Evolutionary conservation across 2,329 filamentous ascomycete species (phyloP).

Genomic region (Ophiognomonia clavigignenti-juglandacearum): DNA sequence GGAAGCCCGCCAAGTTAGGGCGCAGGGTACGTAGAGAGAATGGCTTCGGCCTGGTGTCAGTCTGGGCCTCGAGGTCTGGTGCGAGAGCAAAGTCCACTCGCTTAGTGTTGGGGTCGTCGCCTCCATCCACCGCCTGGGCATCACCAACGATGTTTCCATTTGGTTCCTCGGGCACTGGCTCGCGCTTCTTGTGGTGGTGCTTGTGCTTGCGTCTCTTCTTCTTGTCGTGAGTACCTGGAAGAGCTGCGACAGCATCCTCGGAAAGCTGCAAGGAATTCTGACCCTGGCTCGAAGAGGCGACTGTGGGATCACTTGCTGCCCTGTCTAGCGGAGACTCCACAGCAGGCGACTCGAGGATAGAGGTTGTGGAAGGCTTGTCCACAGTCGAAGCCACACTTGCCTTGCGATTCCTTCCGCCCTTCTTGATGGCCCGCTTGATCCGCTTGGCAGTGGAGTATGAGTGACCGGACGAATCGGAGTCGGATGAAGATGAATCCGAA

Average conservation of each 20-base stretch:
- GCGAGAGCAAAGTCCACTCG: slow-evolving; percentile 40
- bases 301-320: slow-evolving; percentile 15
- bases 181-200: slow-evolving; percentile 25
- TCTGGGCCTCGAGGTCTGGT: slow-evolving; percentile 26
- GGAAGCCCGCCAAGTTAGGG: slow-evolving; percentile 46
- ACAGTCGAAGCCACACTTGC: slow-evolving; percentile 51
- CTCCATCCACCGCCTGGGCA: slow-evolving; percentile 4
- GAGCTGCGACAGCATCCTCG: slow-evolving; percentile 12
- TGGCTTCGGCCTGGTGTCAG: slow-evolving; percentile 20
- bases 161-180: slow-evolving; percentile 18
- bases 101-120: slow-evolving; percentile 22
- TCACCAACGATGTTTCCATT: not conserved
- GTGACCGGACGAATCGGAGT: slow-evolving; percentile 50
- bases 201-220: slow-evolving; percentile 11
- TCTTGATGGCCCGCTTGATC: slow-evolving; percentile 57
- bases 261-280: slow-evolving; percentile 5
- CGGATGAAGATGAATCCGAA: slow-evolving; percentile 41
- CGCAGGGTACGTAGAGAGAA: slow-evolving; percentile 40
- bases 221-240: slow-evolving; percentile 19
- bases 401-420: slow-evolving; percentile 60
- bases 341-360: slow-evolving; percentile 1
- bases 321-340: slow-evolving; percentile 2
- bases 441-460: slow-evolving; percentile 48
- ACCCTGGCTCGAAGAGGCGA: slow-evolving; percentile 15
- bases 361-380: slow-evolving; percentile 21